Conservation (phyloP, 78 protist species). For the Speleostelium caveatum region DNA sequence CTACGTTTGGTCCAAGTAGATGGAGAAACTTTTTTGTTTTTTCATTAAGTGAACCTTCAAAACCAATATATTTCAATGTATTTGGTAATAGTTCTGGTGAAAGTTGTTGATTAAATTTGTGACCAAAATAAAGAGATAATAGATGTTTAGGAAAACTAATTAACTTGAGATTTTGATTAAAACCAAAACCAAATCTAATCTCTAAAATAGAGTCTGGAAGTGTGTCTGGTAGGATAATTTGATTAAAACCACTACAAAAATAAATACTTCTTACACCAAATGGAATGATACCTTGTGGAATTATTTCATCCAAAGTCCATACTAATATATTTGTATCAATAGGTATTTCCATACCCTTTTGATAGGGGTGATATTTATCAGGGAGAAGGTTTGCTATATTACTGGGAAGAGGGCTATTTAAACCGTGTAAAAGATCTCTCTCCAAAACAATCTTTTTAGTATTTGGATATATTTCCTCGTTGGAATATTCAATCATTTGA, state of each 20-base stretch:
- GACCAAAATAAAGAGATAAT: neutral
- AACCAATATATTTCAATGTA: neutral
- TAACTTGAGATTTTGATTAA: neutral
- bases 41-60: neutral
- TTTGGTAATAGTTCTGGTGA: neutral
- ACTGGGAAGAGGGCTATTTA: neutral
- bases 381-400: neutral
- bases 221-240: conserved; percentile 1
- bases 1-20: neutral
- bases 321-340: neutral
- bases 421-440: neutral
- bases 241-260: neutral
- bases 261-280: neutral
- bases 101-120: conserved; percentile 1
- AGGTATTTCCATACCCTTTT: neutral
- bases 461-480: neutral
- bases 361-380: neutral
- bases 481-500: neutral
- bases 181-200: neutral
- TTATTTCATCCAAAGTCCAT: neutral
- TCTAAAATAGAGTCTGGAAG: neutral
- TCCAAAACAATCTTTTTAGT: neutral
- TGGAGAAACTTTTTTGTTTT: neutral
- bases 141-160: neutral
- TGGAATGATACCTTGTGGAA: neutral